Evolutionary conservation across 306 rosid genomes (phyloP).

Genomic region (Lathyrus sativus): DNA sequence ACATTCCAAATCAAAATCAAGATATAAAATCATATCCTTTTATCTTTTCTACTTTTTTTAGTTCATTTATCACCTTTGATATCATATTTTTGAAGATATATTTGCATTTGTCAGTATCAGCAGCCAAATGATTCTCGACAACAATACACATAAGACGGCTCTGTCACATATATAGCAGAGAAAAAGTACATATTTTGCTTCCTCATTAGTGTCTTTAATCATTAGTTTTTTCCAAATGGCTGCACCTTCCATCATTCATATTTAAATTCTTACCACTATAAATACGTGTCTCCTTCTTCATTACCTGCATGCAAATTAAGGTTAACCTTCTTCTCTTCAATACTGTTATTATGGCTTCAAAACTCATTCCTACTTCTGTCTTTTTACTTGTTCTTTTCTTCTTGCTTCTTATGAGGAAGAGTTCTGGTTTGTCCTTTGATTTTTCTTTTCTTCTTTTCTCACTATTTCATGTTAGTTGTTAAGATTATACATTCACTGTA

Average conservation of each 20-base stretch:
- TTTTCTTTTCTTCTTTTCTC: not conserved
- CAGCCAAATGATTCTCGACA: slow-evolving; percentile 43
- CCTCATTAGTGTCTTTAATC: slow-evolving; percentile 34
- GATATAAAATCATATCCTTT: slow-evolving; percentile 14
- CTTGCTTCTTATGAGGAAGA: slow-evolving; percentile 39
- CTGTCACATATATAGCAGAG: slow-evolving; percentile 32
- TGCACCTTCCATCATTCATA: slow-evolving; percentile 57
- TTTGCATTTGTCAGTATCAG: slow-evolving; percentile 30
- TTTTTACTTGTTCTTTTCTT: slow-evolving; percentile 44
- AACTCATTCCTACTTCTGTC: slow-evolving; percentile 28
- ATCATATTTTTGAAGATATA: slow-evolving; percentile 30
- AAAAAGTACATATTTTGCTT: not conserved
- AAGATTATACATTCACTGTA: not conserved
- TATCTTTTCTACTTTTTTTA: slow-evolving; percentile 9
- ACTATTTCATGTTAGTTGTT: not conserved
- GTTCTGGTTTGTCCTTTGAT: slow-evolving; percentile 45
- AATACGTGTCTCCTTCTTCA: slow-evolving; percentile 36
- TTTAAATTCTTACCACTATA: slow-evolving; percentile 42
- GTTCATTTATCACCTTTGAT: slow-evolving; percentile 24
- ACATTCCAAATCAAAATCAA: slow-evolving; percentile 25
- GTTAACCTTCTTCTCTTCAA: too few species aligned
- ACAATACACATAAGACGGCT: slow-evolving; percentile 53
- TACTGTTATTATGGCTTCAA: slow-evolving; percentile 51
- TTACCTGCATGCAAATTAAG: slow-evolving; percentile 14
- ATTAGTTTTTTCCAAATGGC: slow-evolving; percentile 64